Evolutionary conservation across 805 yeast species (phyloP), one percentile per base, ranked within the genome.

Genomic region (Schizosaccharomyces pombe): DNA sequence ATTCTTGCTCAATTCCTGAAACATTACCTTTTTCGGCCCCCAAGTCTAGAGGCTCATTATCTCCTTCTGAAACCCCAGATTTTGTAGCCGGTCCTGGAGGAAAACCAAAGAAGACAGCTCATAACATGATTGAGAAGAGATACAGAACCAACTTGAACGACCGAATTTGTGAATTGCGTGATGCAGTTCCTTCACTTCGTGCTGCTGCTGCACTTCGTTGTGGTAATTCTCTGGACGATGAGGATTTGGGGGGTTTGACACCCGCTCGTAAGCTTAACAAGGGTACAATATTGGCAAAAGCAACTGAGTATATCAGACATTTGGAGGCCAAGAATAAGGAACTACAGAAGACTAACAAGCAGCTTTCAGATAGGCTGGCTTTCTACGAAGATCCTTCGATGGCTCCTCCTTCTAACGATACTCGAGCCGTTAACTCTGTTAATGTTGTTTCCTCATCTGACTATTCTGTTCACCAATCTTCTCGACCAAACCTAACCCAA

Each of bases 91-190:
- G 24, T 11, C n/a, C 43, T 8, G 22, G 24, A 19, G 43, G 43
- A 11, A 53, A 53, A 4, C 51, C 55, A 24, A 37, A 74, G 55
- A 74, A 80, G 64, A 72, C 79, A 1, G 75, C 84, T 4, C 93
- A 83, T 67, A 83, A 82, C 62, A 77, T 81, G 72, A 80, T 83
- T 60, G 93, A 83, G 63, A 82, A 82, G 67, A 79, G 82, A 62
- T 83, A 83, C 65, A 67, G 93, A 59, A 79, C 83, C 19, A 82
- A 82, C 62, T 80, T 83, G 59, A 83, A 82, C 61, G 71, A 80
- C 54, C 80, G 78, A 63, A 82, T 83, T 52, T 59, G 75, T 34
- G 80, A 79, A 47, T 72, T 83, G 32, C 71, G 85, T 62, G 82
- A 81, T 60, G 80, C 85, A 2, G 94, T 83, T 22, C 94, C 94